These are phyloP conservation scores for Chaetomium tenue DNA, from an alignment of 495 filamentous ascomycete genomes.

Conservation along the genomic window DNA sequence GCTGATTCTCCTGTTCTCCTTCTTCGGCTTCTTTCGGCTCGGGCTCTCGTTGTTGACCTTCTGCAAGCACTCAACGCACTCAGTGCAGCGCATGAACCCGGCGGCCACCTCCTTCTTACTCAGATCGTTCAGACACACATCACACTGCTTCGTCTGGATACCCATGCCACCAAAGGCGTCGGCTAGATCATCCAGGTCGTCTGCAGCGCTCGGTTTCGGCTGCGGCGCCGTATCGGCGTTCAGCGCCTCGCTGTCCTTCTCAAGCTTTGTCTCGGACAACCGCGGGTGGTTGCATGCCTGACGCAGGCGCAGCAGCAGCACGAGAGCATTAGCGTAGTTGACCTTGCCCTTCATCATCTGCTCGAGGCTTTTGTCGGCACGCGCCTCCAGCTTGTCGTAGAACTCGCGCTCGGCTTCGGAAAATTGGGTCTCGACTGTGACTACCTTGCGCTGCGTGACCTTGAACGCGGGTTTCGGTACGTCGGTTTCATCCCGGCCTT, in stretches of 20 bases:
- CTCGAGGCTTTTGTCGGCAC: constrained; percentile 80
- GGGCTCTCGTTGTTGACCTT: constrained; percentile 42
- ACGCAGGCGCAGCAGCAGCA: constrained; percentile 79
- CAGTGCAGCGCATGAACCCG: constrained; percentile 52
- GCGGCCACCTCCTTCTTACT: constrained; percentile 53
- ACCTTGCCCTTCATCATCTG: constrained; percentile 70
- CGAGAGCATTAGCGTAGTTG: constrained; percentile 67
- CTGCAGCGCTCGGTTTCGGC: constrained; percentile 48
- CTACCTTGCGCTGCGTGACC: constrained; percentile 82
- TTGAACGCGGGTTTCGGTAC: constrained; percentile 63
- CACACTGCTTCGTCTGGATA: constrained; percentile 79
- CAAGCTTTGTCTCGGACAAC: constrained; percentile 77
- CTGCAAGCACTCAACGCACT: constrained; percentile 30
- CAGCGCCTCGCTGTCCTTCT: constrained; percentile 82
- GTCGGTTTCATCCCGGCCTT: constrained; percentile 44
- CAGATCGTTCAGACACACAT: constrained; percentile 77
- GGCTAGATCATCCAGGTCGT: constrained; percentile 76
- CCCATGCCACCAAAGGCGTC: constrained; percentile 80
- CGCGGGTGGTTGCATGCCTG: constrained; percentile 94
- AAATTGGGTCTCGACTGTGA: constrained; percentile 76
- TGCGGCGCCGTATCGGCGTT: constrained; percentile 57
- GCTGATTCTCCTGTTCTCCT: constrained; percentile 47
- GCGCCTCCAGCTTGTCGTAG: constrained; percentile 77
- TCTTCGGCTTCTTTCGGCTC: constrained; percentile 42
- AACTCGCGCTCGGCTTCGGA: constrained; percentile 75